These are phyloP conservation scores for Alternaria metachromatica DNA, from an alignment of 2,329 filamentous ascomycete species.

Conservation along the genomic window DNA sequence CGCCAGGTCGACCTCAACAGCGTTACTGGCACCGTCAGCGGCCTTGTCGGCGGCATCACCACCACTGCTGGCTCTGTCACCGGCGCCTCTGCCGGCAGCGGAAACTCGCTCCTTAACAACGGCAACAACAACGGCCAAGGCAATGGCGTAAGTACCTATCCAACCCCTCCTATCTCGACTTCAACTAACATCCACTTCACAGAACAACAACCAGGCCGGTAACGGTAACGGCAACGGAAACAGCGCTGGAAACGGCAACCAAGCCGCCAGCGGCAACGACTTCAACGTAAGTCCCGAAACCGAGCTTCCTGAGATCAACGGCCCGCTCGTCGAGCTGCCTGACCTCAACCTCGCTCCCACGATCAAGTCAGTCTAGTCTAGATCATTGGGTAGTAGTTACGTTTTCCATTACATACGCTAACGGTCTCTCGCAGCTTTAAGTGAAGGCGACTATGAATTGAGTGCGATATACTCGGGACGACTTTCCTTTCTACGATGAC, in stretches of 20 bases:
- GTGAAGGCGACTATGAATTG: not conserved
- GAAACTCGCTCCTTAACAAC: slow-evolving; percentile 7
- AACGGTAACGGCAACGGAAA: slow-evolving; percentile 18
- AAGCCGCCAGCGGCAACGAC: slow-evolving; percentile 15
- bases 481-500: not conserved
- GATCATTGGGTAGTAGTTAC: not conserved
- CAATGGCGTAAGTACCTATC: slow-evolving; percentile 2
- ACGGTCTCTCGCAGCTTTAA: not conserved
- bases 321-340: slow-evolving; percentile 1
- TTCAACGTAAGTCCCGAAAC: slow-evolving; percentile 21
- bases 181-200: not conserved
- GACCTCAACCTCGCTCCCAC: slow-evolving; percentile 7
- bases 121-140: slow-evolving; percentile 13
- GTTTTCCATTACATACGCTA: not conserved
- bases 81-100: slow-evolving; percentile 7
- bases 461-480: not conserved
- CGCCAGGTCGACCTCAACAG: not conserved
- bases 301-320: not conserved
- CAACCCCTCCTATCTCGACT: not conserved
- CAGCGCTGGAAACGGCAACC: slow-evolving; percentile 10
- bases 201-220: not conserved
- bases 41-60: not conserved
- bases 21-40: not conserved
- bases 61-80: slow-evolving; percentile 17
- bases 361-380: slow-evolving; percentile 13